phyloP scores from a whole-genome alignment of 345 rosid species.

The Microthlaspi erraticum region DNA sequence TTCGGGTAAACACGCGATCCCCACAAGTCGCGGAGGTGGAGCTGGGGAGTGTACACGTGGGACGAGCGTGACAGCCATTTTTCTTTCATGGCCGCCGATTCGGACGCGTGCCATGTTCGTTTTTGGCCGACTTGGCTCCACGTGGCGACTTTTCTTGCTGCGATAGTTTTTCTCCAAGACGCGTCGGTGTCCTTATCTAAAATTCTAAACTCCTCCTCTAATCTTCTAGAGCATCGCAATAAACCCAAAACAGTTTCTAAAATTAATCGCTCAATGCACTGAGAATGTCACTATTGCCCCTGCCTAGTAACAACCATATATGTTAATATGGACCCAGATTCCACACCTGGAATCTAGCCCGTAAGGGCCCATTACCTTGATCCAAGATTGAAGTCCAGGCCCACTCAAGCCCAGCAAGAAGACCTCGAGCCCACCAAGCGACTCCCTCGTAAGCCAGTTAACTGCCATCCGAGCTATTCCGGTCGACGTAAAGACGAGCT shows the following conservation, averaged over 20 bases:
- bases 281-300: slow-evolving; percentile 11
- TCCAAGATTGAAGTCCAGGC: too few species aligned
- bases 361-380: too few species aligned
- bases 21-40: slow-evolving; percentile 38
- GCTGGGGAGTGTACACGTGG: slow-evolving; percentile 40
- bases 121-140: slow-evolving; percentile 32
- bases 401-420: too few species aligned
- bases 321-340: too few species aligned
- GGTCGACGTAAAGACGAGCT: too few species aligned
- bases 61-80: slow-evolving; percentile 26
- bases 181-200: slow-evolving; percentile 44
- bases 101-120: slow-evolving; percentile 40
- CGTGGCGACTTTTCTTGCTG: slow-evolving; percentile 25
- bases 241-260: neutral
- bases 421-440: too few species aligned
- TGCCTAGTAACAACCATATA: neutral
- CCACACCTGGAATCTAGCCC: too few species aligned
- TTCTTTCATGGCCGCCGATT: slow-evolving; percentile 37
- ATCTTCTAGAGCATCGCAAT: slow-evolving; percentile 26
- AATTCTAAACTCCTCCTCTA: neutral
- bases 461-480: too few species aligned
- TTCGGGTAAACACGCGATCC: slow-evolving; percentile 24
- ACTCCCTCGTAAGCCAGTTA: too few species aligned
- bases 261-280: neutral
- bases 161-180: slow-evolving; percentile 1